Conservation (phyloP, 352 stramenopile species). For the Globisporangium rhizosaccharum region DNA sequence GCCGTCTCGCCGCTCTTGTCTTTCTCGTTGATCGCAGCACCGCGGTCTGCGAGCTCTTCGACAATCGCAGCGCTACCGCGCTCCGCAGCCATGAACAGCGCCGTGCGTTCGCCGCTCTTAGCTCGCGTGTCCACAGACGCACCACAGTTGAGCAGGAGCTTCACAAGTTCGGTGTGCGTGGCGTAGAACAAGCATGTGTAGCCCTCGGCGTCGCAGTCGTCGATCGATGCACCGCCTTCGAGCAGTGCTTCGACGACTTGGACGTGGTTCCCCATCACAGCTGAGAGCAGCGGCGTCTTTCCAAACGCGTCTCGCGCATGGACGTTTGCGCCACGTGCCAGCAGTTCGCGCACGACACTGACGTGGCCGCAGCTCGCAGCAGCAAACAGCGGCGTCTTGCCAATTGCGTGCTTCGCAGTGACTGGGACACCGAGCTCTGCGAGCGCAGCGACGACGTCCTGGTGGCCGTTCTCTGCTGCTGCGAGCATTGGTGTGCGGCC, state of each 20-base stretch:
- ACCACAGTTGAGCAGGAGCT: conserved; percentile 6
- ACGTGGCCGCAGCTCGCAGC: conserved; percentile 12
- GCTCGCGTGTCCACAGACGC: conserved; percentile 2
- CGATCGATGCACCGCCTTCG: conserved; percentile 3
- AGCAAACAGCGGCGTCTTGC: conserved; percentile 14
- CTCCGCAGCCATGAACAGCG: conserved; percentile 10
- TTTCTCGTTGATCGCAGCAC: conserved; percentile 9
- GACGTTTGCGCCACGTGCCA: conserved; percentile 5
- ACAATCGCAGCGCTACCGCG: conserved; percentile 9
- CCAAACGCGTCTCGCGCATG: conserved; percentile 10
- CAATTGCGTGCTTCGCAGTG: conserved; percentile 7
- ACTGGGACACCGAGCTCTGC: conserved; percentile 4
- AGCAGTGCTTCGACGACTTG: conserved; percentile 4
- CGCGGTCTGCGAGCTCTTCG: not conserved
- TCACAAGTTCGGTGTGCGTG: conserved; percentile 2
- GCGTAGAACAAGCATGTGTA: conserved; percentile 15
- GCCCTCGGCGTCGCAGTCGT: conserved; percentile 7
- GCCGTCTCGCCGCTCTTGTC: conserved; percentile 14
- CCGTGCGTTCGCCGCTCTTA: conserved; percentile 9
- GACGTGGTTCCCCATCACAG: conserved; percentile 12
- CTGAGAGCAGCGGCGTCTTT: conserved; percentile 12
- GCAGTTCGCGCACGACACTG: conserved; percentile 8
- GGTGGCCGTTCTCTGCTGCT: conserved; percentile 12
- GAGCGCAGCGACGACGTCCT: conserved; percentile 7
- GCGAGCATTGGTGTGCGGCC: conserved; percentile 11